Evolutionary conservation across 352 stramenopile genomes (phyloP).

Genomic region (Globisporangium sylvaticum): DNA sequence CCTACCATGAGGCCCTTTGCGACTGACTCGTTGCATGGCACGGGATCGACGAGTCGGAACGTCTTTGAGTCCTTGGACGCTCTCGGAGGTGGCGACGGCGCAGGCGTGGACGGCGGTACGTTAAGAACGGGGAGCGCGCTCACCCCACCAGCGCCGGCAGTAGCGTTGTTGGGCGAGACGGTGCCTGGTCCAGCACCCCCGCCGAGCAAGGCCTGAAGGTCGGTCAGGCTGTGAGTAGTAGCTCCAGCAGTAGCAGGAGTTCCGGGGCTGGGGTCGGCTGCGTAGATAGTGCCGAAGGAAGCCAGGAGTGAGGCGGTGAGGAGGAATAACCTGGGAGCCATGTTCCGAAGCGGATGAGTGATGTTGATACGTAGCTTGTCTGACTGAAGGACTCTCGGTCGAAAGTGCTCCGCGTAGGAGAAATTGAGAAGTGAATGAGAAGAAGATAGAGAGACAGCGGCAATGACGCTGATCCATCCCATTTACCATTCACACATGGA

Average conservation of each 20-base stretch:
- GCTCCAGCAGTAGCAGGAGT: neutral
- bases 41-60: conserved; percentile 43
- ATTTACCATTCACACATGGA: no score
- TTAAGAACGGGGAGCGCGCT: neutral
- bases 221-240: neutral
- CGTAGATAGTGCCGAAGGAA: neutral
- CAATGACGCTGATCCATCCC: no score
- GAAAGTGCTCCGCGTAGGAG: no score
- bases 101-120: neutral
- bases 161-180: neutral
- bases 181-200: neutral
- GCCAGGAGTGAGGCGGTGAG: neutral
- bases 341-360: neutral
- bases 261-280: neutral
- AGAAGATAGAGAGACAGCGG: no score
- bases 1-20: conserved; percentile 40
- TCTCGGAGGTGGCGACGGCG: conserved; percentile 1
- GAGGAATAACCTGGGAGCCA: neutral
- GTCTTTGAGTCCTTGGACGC: conserved; percentile 37
- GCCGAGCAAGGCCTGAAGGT: neutral
- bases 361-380: neutral
- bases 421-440: no score
- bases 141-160: neutral
- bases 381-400: no score
- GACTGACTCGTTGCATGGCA: conserved; percentile 38